Evolutionary conservation across 345 rosid genomes (phyloP).

Genomic region (Bretschneidera sinensis): DNA sequence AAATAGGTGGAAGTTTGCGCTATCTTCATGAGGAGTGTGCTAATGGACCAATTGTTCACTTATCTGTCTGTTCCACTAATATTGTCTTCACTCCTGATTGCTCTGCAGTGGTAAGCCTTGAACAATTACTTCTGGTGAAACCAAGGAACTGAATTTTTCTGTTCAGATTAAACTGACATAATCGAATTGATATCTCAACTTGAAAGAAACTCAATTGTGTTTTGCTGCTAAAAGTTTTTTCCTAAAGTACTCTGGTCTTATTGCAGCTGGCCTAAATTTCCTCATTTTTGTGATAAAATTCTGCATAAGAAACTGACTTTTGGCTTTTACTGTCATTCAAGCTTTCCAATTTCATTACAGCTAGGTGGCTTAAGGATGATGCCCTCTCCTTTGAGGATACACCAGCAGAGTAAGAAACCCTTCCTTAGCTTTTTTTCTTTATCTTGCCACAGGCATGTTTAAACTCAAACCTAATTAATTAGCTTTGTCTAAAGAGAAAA

Average conservation of each 20-base stretch:
- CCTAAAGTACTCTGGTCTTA: too few species aligned
- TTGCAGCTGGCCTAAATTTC: too few species aligned
- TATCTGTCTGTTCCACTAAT: slow-evolving; percentile 29
- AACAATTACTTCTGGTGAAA: neutral
- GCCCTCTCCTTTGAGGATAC: slow-evolving; percentile 15
- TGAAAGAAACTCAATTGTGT: too few species aligned
- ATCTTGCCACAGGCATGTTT: neutral
- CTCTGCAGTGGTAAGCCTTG: slow-evolving; percentile 31
- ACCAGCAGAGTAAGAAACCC: slow-evolving; percentile 26
- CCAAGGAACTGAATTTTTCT: neutral
- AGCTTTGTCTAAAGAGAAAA: too few species aligned
- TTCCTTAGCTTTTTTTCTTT: neutral
- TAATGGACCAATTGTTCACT: slow-evolving; percentile 44
- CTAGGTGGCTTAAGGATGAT: slow-evolving; percentile 29
- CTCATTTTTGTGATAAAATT: neutral
- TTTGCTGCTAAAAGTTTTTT: too few species aligned
- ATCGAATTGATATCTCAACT: neutral
- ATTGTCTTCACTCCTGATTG: slow-evolving; percentile 24
- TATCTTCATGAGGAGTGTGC: slow-evolving; percentile 51
- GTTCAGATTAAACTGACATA: neutral
- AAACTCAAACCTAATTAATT: neutral
- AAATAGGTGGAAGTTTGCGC: slow-evolving; percentile 39
- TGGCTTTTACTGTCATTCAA: slow-evolving; percentile 17
- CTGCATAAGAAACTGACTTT: slow-evolving; percentile 3
- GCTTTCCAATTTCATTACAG: slow-evolving; percentile 37